Evolutionary conservation across 352 stramenopile species (phyloP).

Genomic region (Phytophthora melonis): DNA sequence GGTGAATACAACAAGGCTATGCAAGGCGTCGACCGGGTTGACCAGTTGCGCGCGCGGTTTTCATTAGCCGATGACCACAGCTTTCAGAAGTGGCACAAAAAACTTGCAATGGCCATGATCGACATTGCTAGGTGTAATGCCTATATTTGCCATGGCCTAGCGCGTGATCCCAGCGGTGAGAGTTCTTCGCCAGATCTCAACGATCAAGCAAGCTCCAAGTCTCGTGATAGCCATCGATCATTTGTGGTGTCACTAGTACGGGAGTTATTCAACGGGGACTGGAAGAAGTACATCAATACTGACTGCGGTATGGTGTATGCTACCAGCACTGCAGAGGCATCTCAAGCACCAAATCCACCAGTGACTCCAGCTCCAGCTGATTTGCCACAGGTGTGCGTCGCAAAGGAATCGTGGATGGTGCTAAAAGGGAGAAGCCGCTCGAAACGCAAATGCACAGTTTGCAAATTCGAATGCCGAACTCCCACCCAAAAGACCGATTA

Average conservation of each 20-base stretch:
- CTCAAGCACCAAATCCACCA: background rate
- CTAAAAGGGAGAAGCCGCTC: background rate
- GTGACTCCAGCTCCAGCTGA: background rate
- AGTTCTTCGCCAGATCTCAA: background rate
- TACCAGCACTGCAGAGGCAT: background rate
- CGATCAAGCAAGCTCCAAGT: background rate
- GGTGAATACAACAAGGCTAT: slow-evolving; percentile 46
- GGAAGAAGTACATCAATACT: background rate
- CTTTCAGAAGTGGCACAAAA: slow-evolving; percentile 8
- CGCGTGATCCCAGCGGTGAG: background rate
- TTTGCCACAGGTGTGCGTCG: background rate
- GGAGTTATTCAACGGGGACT: background rate
- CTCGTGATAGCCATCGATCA: background rate
- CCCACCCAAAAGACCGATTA: background rate
- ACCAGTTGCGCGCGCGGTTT: background rate
- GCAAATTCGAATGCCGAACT: background rate
- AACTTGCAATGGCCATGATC: slow-evolving; percentile 1
- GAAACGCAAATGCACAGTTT: background rate
- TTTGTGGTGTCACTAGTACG: background rate
- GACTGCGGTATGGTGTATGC: background rate
- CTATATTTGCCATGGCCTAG: background rate
- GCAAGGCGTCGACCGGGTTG: slow-evolving; percentile 27
- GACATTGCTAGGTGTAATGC: background rate
- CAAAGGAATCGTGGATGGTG: background rate
- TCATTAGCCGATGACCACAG: slow-evolving; percentile 1